A percentile compares a stretch with the other conserved stretches of the same genome.
Conservation (phyloP, 73 alveolate species). For the Paramecium caudatum region DNA sequence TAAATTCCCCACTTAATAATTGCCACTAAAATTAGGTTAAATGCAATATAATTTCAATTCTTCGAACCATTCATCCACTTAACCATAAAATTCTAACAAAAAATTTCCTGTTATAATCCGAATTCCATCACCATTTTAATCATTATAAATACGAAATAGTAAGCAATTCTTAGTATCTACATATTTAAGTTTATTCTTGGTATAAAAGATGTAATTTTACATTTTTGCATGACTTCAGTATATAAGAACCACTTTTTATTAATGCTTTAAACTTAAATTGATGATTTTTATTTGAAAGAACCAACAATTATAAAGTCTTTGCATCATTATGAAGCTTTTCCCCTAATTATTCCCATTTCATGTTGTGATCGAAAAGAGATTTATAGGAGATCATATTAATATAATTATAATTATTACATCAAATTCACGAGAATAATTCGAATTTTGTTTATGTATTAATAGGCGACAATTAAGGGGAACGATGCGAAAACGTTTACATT, state of each 20-base stretch:
- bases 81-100: constrained; percentile 31
- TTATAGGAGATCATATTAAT: no score
- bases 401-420: no score
- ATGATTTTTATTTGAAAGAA: constrained; percentile 15
- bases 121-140: constrained; percentile 44
- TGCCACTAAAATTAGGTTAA: background rate
- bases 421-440: constrained; percentile 44
- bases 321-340: constrained; percentile 1
- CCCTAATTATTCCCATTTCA: no score
- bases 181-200: background rate
- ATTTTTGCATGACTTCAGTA: constrained; percentile 17
- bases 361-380: no score
- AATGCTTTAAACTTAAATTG: constrained; percentile 11
- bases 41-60: constrained; percentile 1
- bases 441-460: background rate
- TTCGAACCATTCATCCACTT: constrained; percentile 23
- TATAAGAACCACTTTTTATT: background rate
- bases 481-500: constrained; percentile 26
- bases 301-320: constrained; percentile 18
- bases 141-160: background rate
- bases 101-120: constrained; percentile 7
- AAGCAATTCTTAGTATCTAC: background rate
- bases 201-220: background rate
- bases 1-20: background rate
- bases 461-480: constrained; percentile 26